Conservation (phyloP, 2,329 filamentous ascomycete species). For the Ustulina deusta region DNA sequence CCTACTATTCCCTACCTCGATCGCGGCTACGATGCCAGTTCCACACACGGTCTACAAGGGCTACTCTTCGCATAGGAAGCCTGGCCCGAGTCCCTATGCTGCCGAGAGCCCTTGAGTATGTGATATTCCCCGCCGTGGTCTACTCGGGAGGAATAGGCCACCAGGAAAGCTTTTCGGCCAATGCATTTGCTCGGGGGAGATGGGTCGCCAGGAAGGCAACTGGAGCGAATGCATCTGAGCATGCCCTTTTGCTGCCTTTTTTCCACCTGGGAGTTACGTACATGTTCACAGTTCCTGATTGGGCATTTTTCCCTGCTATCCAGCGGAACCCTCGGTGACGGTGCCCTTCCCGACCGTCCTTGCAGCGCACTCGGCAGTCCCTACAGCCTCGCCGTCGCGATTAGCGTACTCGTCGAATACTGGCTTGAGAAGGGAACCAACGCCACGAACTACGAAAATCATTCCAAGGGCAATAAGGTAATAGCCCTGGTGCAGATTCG, state of each 20-base stretch:
- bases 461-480: slow-evolving; percentile 6
- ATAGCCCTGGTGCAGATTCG: neutral
- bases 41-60: neutral
- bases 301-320: neutral
- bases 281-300: slow-evolving; percentile 16
- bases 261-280: slow-evolving; percentile 5
- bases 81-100: slow-evolving; percentile 3
- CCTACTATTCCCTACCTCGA: slow-evolving; percentile 10
- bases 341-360: slow-evolving; percentile 11
- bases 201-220: slow-evolving; percentile 29
- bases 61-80: slow-evolving; percentile 6
- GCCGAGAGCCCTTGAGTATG: neutral
- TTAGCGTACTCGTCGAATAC: neutral
- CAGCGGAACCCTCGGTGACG: neutral
- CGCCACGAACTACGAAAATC: neutral
- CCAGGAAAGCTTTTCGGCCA: slow-evolving; percentile 9
- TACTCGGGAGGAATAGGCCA: neutral
- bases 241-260: slow-evolving; percentile 33
- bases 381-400: slow-evolving; percentile 8
- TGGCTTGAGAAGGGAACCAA: neutral
- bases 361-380: neutral
- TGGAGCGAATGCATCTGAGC: slow-evolving; percentile 7
- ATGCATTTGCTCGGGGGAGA: slow-evolving; percentile 2
- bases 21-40: slow-evolving; percentile 9
- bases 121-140: neutral